Evolutionary conservation across 305 asterid species (phyloP).

Genomic region (Solanum hybrid): DNA sequence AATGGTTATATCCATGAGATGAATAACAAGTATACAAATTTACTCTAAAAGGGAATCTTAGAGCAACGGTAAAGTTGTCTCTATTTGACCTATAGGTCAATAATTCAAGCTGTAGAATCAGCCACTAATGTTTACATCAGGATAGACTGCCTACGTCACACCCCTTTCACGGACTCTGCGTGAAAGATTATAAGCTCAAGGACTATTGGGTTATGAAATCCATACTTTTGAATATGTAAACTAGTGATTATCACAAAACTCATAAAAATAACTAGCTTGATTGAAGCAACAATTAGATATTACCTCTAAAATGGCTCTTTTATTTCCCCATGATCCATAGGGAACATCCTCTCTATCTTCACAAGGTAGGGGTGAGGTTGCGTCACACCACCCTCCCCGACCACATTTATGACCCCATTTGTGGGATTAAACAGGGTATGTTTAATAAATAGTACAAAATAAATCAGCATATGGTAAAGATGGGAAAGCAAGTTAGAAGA

Average conservation of each 20-base stretch:
- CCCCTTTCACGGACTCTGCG: background rate
- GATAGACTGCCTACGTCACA: background rate
- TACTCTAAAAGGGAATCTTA: background rate
- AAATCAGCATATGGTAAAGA: background rate
- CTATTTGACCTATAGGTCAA: background rate
- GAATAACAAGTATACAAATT: background rate
- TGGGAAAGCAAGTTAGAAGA: background rate
- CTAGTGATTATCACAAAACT: background rate
- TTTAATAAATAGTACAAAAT: background rate
- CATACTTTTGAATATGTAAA: background rate
- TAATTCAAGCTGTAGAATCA: background rate
- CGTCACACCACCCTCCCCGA: background rate
- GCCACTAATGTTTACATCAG: background rate
- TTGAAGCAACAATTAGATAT: background rate
- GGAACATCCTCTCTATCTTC: background rate
- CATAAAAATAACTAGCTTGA: background rate
- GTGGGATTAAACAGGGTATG: background rate
- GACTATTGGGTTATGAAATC: background rate
- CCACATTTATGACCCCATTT: background rate
- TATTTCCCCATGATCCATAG: background rate
- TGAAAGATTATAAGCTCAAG: background rate
- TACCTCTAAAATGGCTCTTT: background rate
- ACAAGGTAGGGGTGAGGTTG: background rate
- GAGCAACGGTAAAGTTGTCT: background rate
- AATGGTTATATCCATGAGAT: background rate